Evolutionary conservation across 2,329 filamentous ascomycete genomes (phyloP), one percentile per base, ranked within the genome.

Genomic region (Colletotrichum sansevieriae): DNA sequence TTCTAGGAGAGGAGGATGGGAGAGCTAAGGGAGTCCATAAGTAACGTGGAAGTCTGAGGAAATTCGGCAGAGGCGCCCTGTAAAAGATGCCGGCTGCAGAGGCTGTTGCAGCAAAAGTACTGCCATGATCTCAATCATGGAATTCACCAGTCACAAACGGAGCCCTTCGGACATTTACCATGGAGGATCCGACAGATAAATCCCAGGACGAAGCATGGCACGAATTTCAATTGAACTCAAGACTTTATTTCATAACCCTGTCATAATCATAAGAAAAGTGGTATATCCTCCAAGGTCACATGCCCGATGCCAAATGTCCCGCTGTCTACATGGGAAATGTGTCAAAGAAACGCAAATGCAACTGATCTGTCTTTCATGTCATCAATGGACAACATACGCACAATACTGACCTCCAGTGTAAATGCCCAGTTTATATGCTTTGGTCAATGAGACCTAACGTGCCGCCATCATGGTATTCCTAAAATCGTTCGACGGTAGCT

Each of bases 231-330:
- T 15, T 15, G 37, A 55, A 15, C 25, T 39, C 65, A 59, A 65
- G 33, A 41, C 55, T 56, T 25, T 60, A 43, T 47, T 46, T 55
- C 61, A 60, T 68, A 55, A 55, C 29, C 61, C 49, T 65, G 54
- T 65, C 65, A 49, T 68, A 41, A 68, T 60, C 47, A 18, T 68
- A 65, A 4, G n/a, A 62, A 67, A 70, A 67, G 63, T 70, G 66
- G 66, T 70, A 70, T 70, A 70, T 70, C 66, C 66, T 70, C 66
- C 66, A 61, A 62, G 46, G 55, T 55, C 49, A 41, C 25, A 25
- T 66, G 55, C 22, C 37, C 43, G 65, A 47, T 66, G 56, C 47
- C 20, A 63, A 18, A 55, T 63, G 46, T 47, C 39, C 46, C 47
- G 29, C 41, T 55, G 37, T 68, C 52, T 60, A 65, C 35, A 54